Conservation (phyloP, 257 asterid genomes). For the Solanum chilense region DNA sequence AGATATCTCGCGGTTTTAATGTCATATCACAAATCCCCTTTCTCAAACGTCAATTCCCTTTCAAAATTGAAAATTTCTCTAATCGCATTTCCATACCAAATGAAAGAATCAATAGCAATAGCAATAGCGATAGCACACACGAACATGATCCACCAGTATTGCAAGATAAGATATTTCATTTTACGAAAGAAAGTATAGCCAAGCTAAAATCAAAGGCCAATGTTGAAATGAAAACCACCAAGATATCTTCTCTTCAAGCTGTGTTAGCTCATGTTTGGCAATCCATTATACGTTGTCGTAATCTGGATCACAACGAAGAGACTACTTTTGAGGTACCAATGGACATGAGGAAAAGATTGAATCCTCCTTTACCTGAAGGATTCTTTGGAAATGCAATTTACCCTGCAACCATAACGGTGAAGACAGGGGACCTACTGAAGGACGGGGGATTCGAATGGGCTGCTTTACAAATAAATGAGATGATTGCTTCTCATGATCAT, state of each 20-base stretch:
- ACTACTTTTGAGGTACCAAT: not conserved
- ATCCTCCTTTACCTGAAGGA: conserved; percentile 13
- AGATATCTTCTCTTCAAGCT: conserved; percentile 37
- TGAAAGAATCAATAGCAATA: not conserved
- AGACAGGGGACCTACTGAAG: not conserved
- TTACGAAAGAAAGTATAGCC: conserved; percentile 13
- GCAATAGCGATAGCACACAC: not conserved
- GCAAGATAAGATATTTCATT: conserved; percentile 12
- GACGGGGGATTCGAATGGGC: not conserved
- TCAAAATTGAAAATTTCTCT: too few relatives aligned
- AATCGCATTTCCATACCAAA: not conserved
- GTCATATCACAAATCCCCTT: too few relatives aligned
- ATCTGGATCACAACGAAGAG: not conserved
- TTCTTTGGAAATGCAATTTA: conserved; percentile 28
- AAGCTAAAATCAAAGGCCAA: conserved; percentile 28
- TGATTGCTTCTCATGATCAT: conserved; percentile 1
- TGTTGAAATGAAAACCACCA: conserved; percentile 6
- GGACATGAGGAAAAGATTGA: conserved; percentile 21
- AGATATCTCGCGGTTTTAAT: too few relatives aligned
- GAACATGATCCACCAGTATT: not conserved
- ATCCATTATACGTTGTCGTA: conserved; percentile 19
- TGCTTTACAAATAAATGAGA: conserved; percentile 14
- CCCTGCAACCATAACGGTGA: not conserved
- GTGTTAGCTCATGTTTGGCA: conserved; percentile 37
- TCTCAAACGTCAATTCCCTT: too few relatives aligned